Evolutionary conservation across 208 protist species (phyloP).

Genomic region (Leptomonas seymouri): DNA sequence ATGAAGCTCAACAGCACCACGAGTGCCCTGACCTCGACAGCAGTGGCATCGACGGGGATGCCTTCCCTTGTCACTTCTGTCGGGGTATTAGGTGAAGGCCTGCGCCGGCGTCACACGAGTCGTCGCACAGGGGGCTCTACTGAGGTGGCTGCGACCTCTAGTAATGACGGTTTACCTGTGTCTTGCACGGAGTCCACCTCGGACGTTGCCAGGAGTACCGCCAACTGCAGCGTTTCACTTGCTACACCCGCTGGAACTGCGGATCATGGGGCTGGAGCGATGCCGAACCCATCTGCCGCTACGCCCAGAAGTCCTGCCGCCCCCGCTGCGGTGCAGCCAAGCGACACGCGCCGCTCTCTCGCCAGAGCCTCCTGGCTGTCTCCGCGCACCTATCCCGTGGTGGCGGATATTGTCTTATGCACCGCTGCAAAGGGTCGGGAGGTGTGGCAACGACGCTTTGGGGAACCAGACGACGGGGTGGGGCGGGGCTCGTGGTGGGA

Average conservation of each 20-base stretch:
- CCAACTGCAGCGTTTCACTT: background rate
- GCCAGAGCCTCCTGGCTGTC: constrained; percentile 26
- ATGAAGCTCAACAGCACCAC: background rate
- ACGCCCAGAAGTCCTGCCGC: background rate
- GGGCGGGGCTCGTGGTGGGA: constrained; percentile 26
- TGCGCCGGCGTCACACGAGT: constrained; percentile 6
- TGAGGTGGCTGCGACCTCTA: background rate
- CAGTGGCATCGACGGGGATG: too few species aligned
- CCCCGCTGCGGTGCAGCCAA: background rate
- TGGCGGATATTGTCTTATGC: constrained; percentile 40
- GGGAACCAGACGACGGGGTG: constrained; percentile 7
- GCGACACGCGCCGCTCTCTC: background rate
- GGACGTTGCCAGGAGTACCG: background rate
- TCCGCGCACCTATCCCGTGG: constrained; percentile 26
- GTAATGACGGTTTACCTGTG: background rate
- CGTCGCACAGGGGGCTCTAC: background rate
- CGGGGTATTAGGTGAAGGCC: background rate
- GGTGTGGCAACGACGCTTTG: constrained; percentile 29
- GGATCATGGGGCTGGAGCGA: too few species aligned
- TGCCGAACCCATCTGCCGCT: background rate
- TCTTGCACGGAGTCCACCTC: background rate
- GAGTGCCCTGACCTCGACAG: too few species aligned
- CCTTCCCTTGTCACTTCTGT: background rate
- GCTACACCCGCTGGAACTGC: background rate
- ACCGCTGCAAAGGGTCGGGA: constrained; percentile 16